phyloP scores from a whole-genome alignment of 1,139 yeast species.

The Sugiyamaella sp. region DNA sequence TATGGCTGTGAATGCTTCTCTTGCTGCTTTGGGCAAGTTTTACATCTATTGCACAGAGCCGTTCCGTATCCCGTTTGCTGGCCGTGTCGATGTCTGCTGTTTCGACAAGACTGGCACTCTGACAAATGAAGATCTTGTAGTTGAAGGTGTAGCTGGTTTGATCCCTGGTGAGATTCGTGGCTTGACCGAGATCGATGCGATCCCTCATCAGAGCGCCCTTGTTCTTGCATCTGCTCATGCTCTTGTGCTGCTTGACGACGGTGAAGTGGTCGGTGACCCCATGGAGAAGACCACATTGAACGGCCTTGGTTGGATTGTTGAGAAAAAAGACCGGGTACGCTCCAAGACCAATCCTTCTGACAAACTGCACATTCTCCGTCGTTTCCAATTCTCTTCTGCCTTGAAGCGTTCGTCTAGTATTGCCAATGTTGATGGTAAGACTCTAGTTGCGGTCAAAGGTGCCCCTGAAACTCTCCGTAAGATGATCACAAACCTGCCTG shows the following conservation, averaged over 20 bases:
- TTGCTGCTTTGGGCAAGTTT: conserved; percentile 82
- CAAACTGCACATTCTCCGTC: conserved; percentile 74
- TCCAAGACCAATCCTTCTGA: conserved; percentile 37
- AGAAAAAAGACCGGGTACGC: conserved; percentile 58
- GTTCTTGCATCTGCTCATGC: conserved; percentile 97
- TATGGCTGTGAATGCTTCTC: conserved; percentile 93
- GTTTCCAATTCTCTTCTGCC: conserved; percentile 96
- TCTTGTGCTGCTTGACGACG: conserved; percentile 88
- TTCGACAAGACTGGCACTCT: conserved; percentile 98
- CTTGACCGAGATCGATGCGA: conserved; percentile 58
- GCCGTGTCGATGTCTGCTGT: conserved; percentile 97
- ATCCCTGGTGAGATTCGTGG: conserved; percentile 51
- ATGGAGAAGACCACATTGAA: conserved; percentile 96
- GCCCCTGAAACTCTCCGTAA: conserved; percentile 96
- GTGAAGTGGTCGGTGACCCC: conserved; percentile 98
- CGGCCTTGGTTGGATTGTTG: conserved; percentile 86
- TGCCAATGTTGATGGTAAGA: conserved; percentile 58
- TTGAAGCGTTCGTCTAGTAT: conserved; percentile 93
- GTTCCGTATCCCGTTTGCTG: conserved; percentile 96
- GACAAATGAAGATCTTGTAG: conserved; percentile 94
- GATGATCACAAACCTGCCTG: conserved; percentile 75
- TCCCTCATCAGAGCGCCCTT: conserved; percentile 67
- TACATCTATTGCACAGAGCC: conserved; percentile 98
- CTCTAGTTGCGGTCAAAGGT: conserved; percentile 91
- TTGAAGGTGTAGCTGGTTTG: conserved; percentile 95